Evolutionary conservation across 1,284 basidiomycete genomes (phyloP), one percentile per base, ranked within the genome.

Genomic region (Coniferiporia sulphurascens): DNA sequence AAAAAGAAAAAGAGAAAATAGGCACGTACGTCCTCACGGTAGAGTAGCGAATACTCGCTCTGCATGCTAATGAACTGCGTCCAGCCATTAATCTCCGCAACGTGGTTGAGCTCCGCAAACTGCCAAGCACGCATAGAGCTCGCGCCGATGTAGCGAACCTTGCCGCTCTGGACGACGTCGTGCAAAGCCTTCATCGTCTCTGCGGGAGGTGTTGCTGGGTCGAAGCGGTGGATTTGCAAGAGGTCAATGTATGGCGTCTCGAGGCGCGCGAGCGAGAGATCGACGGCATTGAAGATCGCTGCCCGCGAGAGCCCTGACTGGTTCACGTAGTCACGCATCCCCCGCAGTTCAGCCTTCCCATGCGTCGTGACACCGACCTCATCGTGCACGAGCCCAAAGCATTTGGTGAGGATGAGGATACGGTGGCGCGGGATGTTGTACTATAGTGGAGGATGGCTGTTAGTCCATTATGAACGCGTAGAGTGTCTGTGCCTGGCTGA

Each of bases 161-260:
- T 74, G 7, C 75, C 75, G 32, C 66, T 67, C 55, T 71, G 49
- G 17, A 78, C 74, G 27, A 77, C 68, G 59, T 78, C 75, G 52
- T 77, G 72, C 13, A 77, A 63, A 0, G 75, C 75, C 61, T 72
- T 68, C 76, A 77, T 78, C 22, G 71, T 76, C 63, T 74, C 74
- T 58, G 71, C 72, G n/a, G 68, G 65, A 0, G 75, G 73, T 0
- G 72, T 73, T 3, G 69, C 62, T 1, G 59, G 49, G 59, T 77
- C 75, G 56, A 70, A 73, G n/a, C 71, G 66, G 55, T 76, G 76
- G 58, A 74, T 72, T 59, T 72, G 71, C 10, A 75, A 68, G 2
- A 75, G 63, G 58, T 75, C 73, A 59, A 75, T 70, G 61, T 76
- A 74, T 6, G 75, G 68, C 0, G 71, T 69, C 48, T 69, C 60